phyloP scores from a whole-genome alignment of 2,329 filamentous ascomycete genomes.

The Fusarium falciforme region DNA sequence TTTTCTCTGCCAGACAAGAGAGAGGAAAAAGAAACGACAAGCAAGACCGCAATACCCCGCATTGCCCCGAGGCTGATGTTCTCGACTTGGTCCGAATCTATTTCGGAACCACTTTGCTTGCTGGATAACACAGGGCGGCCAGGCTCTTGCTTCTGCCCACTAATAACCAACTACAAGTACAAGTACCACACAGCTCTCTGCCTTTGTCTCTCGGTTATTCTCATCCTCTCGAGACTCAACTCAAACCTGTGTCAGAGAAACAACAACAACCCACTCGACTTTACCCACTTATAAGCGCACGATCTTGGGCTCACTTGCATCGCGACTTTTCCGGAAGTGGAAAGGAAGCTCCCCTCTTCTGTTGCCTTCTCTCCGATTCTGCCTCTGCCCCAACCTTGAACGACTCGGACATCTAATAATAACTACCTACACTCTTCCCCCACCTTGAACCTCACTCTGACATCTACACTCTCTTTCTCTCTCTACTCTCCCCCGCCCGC shows the following conservation, averaged over 20 bases:
- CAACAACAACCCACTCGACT: slow-evolving; percentile 2
- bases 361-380: slow-evolving; percentile 36
- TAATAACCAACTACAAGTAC: not conserved
- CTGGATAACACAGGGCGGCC: not conserved
- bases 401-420: not conserved
- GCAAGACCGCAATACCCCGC: slow-evolving; percentile 14
- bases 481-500: not conserved
- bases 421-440: not conserved
- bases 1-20: slow-evolving; percentile 1
- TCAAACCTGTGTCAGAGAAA: not conserved
- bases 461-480: not conserved
- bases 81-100: slow-evolving; percentile 1
- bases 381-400: slow-evolving; percentile 8
- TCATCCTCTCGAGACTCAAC: not conserved
- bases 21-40: not conserved
- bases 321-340: slow-evolving; percentile 37
- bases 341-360: slow-evolving; percentile 38
- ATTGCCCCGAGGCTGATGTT: slow-evolving; percentile 6
- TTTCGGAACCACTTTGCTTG: not conserved
- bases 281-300: slow-evolving; percentile 40
- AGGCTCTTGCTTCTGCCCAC: not conserved
- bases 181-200: not conserved
- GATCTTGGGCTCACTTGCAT: slow-evolving; percentile 38
- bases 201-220: not conserved
- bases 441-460: slow-evolving; percentile 1